Evolutionary conservation across 805 yeast species (phyloP).

Genomic region (Saturnispora sekii): DNA sequence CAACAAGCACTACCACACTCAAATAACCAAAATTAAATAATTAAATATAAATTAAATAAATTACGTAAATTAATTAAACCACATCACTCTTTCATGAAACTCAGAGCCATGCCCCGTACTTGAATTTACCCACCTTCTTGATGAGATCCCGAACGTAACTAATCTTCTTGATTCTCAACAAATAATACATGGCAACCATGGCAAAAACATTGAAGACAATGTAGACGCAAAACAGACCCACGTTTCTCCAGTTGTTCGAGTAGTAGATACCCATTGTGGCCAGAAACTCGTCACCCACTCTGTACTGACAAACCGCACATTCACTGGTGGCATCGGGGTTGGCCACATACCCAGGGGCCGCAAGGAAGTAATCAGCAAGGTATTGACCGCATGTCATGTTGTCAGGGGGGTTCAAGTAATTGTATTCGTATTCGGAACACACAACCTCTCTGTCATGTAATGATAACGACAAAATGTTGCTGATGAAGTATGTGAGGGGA

Average conservation of each 20-base stretch:
- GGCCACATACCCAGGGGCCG: slow-evolving; percentile 44
- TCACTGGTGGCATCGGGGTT: slow-evolving; percentile 39
- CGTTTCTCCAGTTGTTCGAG: slow-evolving; percentile 51
- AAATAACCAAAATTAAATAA: no score
- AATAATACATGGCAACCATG: slow-evolving; percentile 29
- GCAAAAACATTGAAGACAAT: slow-evolving; percentile 39
- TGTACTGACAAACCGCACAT: slow-evolving; percentile 42
- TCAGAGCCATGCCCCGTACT: slow-evolving; percentile 2
- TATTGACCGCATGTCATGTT: slow-evolving; percentile 60
- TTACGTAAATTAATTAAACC: no score
- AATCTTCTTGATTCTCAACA: slow-evolving; percentile 24
- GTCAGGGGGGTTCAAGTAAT: slow-evolving; percentile 40
- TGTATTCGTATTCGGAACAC: slow-evolving; percentile 42
- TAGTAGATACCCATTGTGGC: slow-evolving; percentile 33
- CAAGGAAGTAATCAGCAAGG: slow-evolving; percentile 30
- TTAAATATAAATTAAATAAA: no score
- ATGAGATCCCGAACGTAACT: neutral
- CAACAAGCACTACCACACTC: no score
- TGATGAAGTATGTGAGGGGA: slow-evolving; percentile 64
- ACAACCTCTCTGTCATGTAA: slow-evolving; percentile 42
- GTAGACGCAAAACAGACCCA: slow-evolving; percentile 53
- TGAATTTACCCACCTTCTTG: slow-evolving; percentile 3
- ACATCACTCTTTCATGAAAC: no score
- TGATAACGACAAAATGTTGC: slow-evolving; percentile 36
- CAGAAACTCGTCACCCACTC: slow-evolving; percentile 40